These are phyloP conservation scores for Plantago elongata DNA, from an alignment of 257 asterid species.

Conservation along the genomic window DNA sequence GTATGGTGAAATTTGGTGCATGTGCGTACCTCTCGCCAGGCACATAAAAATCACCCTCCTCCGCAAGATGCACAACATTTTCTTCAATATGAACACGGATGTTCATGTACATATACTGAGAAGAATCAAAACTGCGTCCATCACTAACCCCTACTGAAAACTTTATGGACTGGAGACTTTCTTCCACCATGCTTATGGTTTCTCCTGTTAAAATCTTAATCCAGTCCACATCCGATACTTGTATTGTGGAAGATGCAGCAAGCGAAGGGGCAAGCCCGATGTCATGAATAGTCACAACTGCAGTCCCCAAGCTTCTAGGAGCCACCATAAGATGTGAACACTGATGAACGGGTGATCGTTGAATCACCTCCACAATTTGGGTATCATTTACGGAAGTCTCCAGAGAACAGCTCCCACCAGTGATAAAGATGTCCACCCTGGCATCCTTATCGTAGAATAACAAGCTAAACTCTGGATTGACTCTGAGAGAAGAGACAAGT, in stretches of 20 bases:
- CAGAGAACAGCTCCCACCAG: slow-evolving; percentile 76
- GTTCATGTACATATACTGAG: slow-evolving; percentile 69
- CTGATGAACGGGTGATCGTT: slow-evolving; percentile 37
- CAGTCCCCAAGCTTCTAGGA: slow-evolving; percentile 73
- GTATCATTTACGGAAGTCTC: slow-evolving; percentile 63
- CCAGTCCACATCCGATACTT: slow-evolving; percentile 91
- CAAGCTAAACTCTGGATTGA: slow-evolving; percentile 65
- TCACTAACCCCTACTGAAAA: slow-evolving; percentile 62
- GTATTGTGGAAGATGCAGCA: slow-evolving; percentile 60
- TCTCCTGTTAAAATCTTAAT: slow-evolving; percentile 61
- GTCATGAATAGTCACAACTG: slow-evolving; percentile 67
- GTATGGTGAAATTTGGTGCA: slow-evolving; percentile 52
- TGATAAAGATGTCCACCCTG: slow-evolving; percentile 62
- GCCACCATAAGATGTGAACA: slow-evolving; percentile 66
- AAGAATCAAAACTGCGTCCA: slow-evolving; percentile 59
- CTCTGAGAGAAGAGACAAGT: slow-evolving; percentile 74
- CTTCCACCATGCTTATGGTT: slow-evolving; percentile 64
- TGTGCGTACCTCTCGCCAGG: slow-evolving; percentile 31
- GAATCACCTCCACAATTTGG: slow-evolving; percentile 44
- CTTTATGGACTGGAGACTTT: slow-evolving; percentile 44
- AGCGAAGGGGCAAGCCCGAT: slow-evolving; percentile 74
- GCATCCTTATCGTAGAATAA: slow-evolving; percentile 67
- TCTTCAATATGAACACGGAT: slow-evolving; percentile 62
- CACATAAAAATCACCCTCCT: slow-evolving; percentile 30
- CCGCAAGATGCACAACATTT: slow-evolving; percentile 46